Conservation (phyloP, 2,329 filamentous ascomycete species). For the Sclerotinia sclerotiorum region DNA sequence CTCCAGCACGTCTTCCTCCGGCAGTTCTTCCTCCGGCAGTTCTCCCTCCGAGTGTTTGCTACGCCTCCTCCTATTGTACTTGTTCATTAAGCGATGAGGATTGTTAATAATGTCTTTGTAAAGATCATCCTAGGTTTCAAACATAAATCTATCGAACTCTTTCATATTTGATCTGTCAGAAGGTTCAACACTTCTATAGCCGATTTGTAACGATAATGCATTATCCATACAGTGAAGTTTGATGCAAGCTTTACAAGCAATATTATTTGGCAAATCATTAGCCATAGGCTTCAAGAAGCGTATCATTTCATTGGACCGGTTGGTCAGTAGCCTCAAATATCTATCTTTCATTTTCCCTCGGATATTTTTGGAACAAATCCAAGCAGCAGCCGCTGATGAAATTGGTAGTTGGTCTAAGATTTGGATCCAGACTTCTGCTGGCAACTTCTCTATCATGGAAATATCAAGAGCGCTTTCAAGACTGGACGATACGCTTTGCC, state of each 20-base stretch:
- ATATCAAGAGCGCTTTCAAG: background rate
- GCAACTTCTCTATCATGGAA: background rate
- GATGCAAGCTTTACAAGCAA: background rate
- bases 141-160: too few relatives aligned
- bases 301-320: background rate
- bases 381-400: background rate
- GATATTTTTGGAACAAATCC: background rate
- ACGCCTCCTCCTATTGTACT: too few relatives aligned
- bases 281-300: background rate
- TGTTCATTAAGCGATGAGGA: background rate
- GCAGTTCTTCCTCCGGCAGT: too few relatives aligned
- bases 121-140: too few relatives aligned
- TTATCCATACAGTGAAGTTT: background rate
- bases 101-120: background rate
- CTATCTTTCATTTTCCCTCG: background rate
- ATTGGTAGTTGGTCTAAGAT: background rate
- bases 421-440: background rate
- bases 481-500: background rate
- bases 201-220: background rate
- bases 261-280: background rate
- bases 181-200: too few relatives aligned
- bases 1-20: too few relatives aligned
- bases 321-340: background rate
- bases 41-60: too few relatives aligned
- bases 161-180: too few relatives aligned